Base-by-base conservation (phyloP, 495 filamentous ascomycete genomes). In the Hypomontagnella submonticulosa region DNA sequence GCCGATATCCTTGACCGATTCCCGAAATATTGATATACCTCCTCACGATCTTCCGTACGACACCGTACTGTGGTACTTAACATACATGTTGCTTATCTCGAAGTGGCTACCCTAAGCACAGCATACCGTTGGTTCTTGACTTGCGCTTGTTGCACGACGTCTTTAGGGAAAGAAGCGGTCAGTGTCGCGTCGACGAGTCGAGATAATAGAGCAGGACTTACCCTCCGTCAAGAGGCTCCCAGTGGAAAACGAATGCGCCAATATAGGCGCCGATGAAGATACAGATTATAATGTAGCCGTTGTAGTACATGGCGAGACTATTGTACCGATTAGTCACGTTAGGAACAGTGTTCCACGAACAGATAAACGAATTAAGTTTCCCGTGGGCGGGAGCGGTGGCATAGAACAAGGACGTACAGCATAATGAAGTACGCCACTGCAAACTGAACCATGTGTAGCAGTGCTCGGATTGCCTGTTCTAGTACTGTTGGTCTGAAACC, bases 391-490 rank as follows among this genome's bases (percentile, higher is more conserved):
- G 36, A 5, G 5, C 0, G 4, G 33, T 23, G 20, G 13, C 27
- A 13, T 50, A 11, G 4, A 4, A 8, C 12, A 3, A 32, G 15
- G 16, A 66, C 66, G 23, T 60, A 68, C 68, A 91, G 71, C 88
- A 90, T 90, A 60, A 90, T 70, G 61, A 91, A 83, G 71, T 91
- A 92, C n/a, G 87, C 87, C n/a, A 89, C 84, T 0, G 83, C 86
- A 69, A 91, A 90, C 66, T 90, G 87, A 13, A 83, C 11, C 81
- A 84, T 87, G 69, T 90, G 86, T 23, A 92, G 57, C 40, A 82
- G 36, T 0, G 88, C 84, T 4, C 89, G 82, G 12, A 89, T 61
- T 5, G 78, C 68, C 63, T 91, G 89, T 71, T 90, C 84, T 1
- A 80, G 40, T 0, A 83, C 23, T 4, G 71, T 81, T 0, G 84